Evolutionary conservation across 2,329 filamentous ascomycete species (phyloP).

Genomic region (Colletotrichum sp.): DNA sequence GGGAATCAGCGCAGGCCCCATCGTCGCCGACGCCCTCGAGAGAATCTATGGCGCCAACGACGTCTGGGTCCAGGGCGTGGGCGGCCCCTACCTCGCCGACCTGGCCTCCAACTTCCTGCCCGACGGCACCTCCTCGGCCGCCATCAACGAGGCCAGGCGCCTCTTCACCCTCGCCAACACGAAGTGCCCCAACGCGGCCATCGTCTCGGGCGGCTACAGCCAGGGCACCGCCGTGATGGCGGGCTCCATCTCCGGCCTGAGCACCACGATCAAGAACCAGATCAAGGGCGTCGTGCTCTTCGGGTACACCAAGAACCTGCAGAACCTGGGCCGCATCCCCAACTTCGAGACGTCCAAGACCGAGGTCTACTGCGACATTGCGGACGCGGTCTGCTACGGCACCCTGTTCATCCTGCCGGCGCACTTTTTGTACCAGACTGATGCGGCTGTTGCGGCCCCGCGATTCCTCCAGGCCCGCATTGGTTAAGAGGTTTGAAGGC

Average conservation of each 20-base stretch:
- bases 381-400: conserved; percentile 42
- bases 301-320: conserved; percentile 48
- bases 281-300: conserved; percentile 42
- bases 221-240: conserved; percentile 51
- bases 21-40: conserved; percentile 32
- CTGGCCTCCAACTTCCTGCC: conserved; percentile 41
- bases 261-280: conserved; percentile 32
- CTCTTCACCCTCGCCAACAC: conserved; percentile 43
- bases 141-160: conserved; percentile 44
- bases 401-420: conserved; percentile 37
- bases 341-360: conserved; percentile 38
- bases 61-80: conserved; percentile 50
- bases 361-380: conserved; percentile 40
- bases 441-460: conserved; percentile 25
- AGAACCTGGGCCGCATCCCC: conserved; percentile 42
- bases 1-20: conserved; percentile 33
- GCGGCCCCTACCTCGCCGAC: conserved; percentile 40
- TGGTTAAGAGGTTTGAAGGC: not conserved
- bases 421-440: conserved; percentile 35
- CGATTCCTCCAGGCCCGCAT: conserved; percentile 26
- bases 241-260: conserved; percentile 39
- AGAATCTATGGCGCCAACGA: conserved; percentile 26
- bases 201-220: conserved; percentile 46
- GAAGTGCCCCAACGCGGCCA: conserved; percentile 47
- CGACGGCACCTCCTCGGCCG: conserved; percentile 37